Percentiles rank a stretch among this genome's conserved stretches.
phyloP scores from a whole-genome alignment of 23 red algal genomes.

The Cyanidium caldarium region DNA sequence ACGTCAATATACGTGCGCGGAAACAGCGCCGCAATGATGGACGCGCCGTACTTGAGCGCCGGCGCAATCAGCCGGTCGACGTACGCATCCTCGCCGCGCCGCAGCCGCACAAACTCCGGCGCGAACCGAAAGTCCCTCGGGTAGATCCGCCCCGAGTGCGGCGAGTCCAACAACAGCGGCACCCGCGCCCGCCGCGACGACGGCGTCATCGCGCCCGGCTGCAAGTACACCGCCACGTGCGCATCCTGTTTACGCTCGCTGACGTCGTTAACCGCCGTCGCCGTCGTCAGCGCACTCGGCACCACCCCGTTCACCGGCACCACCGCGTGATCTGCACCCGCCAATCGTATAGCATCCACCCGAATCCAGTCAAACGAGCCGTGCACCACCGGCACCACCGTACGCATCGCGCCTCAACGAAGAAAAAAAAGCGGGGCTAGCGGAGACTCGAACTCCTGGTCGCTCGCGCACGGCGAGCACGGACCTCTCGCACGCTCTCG shows the following conservation, averaged over 20 bases:
- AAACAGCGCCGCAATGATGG: conserved; percentile 9
- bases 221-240: not conserved
- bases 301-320: not conserved
- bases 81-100: conserved; percentile 21
- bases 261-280: too few species aligned
- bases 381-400: not conserved
- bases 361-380: not conserved
- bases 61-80: conserved; percentile 10
- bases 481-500: too few species aligned
- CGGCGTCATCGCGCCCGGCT: not conserved
- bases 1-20: conserved; percentile 23
- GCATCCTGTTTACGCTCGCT: too few species aligned
- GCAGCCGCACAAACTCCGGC: not conserved
- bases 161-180: conserved; percentile 8
- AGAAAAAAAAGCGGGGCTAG: too few species aligned
- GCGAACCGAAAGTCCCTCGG: conserved; percentile 12
- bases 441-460: too few species aligned
- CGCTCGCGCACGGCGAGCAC: too few species aligned
- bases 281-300: not conserved
- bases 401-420: too few species aligned
- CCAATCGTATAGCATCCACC: not conserved
- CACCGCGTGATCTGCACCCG: not conserved
- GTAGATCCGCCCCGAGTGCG: conserved; percentile 16
- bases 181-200: not conserved
- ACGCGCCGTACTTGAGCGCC: not conserved